A percentile compares a stretch with the other conserved stretches of the same genome.
Evolutionary conservation across 2,329 filamentous ascomycete species (phyloP).

Genomic region (Fonsecaea multimorphosa): DNA sequence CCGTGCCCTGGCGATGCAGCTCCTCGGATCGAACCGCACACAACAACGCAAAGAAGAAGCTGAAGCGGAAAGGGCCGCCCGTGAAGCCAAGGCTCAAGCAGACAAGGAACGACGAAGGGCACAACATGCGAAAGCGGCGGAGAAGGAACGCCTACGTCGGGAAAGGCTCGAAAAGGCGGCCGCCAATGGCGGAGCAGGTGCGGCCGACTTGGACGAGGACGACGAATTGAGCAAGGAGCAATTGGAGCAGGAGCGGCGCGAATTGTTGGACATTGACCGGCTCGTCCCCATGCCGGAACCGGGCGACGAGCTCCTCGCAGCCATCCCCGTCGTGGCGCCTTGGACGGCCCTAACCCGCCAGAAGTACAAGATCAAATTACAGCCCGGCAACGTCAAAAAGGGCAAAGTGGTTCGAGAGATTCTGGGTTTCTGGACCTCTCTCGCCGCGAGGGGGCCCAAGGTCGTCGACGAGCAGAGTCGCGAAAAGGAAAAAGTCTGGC

Average conservation of each 20-base stretch:
- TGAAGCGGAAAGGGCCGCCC: conserved; percentile 65
- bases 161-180: conserved; percentile 70
- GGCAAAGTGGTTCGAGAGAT: conserved; percentile 93
- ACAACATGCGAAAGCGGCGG: conserved; percentile 79
- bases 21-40: conserved; percentile 77
- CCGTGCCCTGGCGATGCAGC: conserved; percentile 76
- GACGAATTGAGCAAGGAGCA: conserved; percentile 63
- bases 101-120: conserved; percentile 76
- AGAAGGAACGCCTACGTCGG: conserved; percentile 66
- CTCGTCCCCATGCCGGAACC: conserved; percentile 78
- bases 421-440: conserved; percentile 70
- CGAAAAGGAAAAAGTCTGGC: conserved; percentile 45
- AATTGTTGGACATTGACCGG: conserved; percentile 65
- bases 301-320: conserved; percentile 75
- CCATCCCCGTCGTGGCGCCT: conserved; percentile 67
- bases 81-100: conserved; percentile 74
- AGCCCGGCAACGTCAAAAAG: conserved; percentile 88
- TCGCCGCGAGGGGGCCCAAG: conserved; percentile 34
- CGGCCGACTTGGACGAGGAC: conserved; percentile 53
- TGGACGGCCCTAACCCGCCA: conserved; percentile 69
- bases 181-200: conserved; percentile 35
- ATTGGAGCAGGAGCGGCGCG: conserved; percentile 51
- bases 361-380: conserved; percentile 95
- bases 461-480: conserved; percentile 65
- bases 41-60: conserved; percentile 72